Evolutionary conservation across 1,139 yeast species (phyloP).

Genomic region (Geotrichum restrictum): DNA sequence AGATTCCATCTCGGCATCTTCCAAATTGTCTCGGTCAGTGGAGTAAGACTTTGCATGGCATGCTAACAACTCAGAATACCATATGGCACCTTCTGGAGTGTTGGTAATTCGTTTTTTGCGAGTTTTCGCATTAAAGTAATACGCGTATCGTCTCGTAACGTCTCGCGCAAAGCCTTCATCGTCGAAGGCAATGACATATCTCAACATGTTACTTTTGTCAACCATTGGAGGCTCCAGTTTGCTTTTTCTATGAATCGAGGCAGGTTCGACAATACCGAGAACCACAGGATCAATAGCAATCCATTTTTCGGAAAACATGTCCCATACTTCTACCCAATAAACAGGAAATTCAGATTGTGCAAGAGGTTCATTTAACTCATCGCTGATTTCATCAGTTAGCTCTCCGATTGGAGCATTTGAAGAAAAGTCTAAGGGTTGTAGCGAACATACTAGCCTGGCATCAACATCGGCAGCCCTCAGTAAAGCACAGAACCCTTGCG

Average conservation of each 20-base stretch:
- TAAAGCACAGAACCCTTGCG: slow-evolving; percentile 81
- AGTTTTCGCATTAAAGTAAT: slow-evolving; percentile 66
- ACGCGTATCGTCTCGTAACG: slow-evolving; percentile 79
- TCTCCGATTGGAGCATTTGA: slow-evolving; percentile 36
- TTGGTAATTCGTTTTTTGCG: slow-evolving; percentile 67
- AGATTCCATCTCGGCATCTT: slow-evolving; percentile 63
- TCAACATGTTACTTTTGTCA: slow-evolving; percentile 56
- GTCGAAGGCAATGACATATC: slow-evolving; percentile 78
- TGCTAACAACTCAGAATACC: slow-evolving; percentile 50
- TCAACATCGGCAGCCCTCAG: slow-evolving; percentile 67
- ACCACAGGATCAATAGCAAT: slow-evolving; percentile 80
- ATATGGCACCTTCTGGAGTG: slow-evolving; percentile 48
- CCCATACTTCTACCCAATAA: slow-evolving; percentile 96
- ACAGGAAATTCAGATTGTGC: slow-evolving; percentile 54
- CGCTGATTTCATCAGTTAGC: slow-evolving; percentile 20
- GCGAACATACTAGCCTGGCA: slow-evolving; percentile 70
- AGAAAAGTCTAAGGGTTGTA: slow-evolving; percentile 88
- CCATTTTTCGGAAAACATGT: slow-evolving; percentile 66
- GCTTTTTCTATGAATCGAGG: slow-evolving; percentile 48
- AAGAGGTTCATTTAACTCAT: slow-evolving; percentile 11
- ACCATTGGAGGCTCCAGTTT: slow-evolving; percentile 72
- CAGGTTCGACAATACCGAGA: slow-evolving; percentile 63
- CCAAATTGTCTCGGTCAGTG: slow-evolving; percentile 57
- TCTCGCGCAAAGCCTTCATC: slow-evolving; percentile 63
- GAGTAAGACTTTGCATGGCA: slow-evolving; percentile 26